phyloP scores from a whole-genome alignment of 768 basidiomycete species.

The Omphalotus guepiniiformis region DNA sequence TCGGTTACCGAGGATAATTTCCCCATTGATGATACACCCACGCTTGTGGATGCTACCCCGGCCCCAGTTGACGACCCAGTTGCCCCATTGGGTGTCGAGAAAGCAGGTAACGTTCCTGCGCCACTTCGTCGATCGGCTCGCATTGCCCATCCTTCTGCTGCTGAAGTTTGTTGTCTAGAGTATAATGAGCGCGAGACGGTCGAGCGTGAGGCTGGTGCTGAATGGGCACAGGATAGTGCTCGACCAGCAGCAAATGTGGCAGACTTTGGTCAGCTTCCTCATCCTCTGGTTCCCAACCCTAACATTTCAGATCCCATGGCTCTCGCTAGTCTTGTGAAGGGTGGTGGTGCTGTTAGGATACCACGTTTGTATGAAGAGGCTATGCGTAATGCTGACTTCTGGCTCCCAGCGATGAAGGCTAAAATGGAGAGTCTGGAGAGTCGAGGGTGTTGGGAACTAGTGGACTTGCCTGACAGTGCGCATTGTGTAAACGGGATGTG shows the following conservation, averaged over 20 bases:
- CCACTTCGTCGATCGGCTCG: neutral
- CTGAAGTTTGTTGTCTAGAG: too few relatives aligned
- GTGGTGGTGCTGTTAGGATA: neutral
- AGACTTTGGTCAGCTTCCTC: too few relatives aligned
- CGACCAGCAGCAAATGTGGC: neutral
- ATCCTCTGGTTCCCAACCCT: too few relatives aligned
- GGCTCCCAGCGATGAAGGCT: neutral
- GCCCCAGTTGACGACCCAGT: too few relatives aligned
- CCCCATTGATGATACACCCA: too few relatives aligned
- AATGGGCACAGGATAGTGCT: neutral
- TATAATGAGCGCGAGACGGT: too few relatives aligned
- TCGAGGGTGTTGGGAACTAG: neutral
- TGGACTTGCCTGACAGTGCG: neutral
- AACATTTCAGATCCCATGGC: too few relatives aligned
- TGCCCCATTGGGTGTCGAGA: too few relatives aligned
- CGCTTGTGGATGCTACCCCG: too few relatives aligned
- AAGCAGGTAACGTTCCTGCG: neutral
- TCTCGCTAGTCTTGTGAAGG: neutral
- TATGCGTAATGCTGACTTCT: neutral
- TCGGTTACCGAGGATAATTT: too few relatives aligned
- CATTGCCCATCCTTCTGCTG: too few relatives aligned
- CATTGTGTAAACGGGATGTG: conserved; percentile 15
- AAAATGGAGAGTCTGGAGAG: neutral
- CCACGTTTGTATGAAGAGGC: neutral
- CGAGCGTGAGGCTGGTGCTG: neutral